Evolutionary conservation across 2,329 filamentous ascomycete genomes (phyloP).

Genomic region (Byssochlamys sp.): DNA sequence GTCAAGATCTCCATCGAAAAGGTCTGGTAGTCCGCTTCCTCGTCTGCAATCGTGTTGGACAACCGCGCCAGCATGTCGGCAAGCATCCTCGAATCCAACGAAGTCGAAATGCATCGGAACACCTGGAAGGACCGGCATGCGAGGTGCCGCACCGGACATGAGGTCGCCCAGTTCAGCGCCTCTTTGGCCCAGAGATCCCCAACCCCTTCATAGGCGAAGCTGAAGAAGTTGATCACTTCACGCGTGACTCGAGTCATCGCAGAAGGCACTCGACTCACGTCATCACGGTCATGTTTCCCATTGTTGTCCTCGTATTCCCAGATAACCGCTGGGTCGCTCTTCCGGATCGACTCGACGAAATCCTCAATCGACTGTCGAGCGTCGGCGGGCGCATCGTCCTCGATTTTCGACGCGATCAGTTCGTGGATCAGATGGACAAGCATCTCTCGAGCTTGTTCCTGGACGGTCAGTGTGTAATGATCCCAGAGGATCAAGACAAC

Average conservation of each 20-base stretch:
- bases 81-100: constrained; percentile 84
- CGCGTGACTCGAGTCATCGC: constrained; percentile 78
- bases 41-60: constrained; percentile 93
- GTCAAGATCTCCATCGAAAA: constrained; percentile 98
- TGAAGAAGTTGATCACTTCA: constrained; percentile 76
- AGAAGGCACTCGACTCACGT: constrained; percentile 69
- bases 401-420: constrained; percentile 68
- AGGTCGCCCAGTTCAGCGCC: constrained; percentile 89
- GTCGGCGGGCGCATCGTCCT: constrained; percentile 59
- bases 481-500: constrained; percentile 93
- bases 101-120: constrained; percentile 85
- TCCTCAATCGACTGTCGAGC: constrained; percentile 72
- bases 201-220: constrained; percentile 71
- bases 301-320: constrained; percentile 95
- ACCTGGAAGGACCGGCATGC: constrained; percentile 96
- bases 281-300: constrained; percentile 60
- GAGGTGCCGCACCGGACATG: constrained; percentile 85
- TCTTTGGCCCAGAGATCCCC: constrained; percentile 85
- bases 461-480: constrained; percentile 86
- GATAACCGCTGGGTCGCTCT: constrained; percentile 71
- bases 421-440: constrained; percentile 95
- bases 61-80: constrained; percentile 91
- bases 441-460: constrained; percentile 96
- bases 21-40: constrained; percentile 85
- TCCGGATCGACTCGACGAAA: constrained; percentile 75